Evolutionary conservation across 768 basidiomycete genomes (phyloP).

Genomic region (Tylopilus vinaceipallidus): DNA sequence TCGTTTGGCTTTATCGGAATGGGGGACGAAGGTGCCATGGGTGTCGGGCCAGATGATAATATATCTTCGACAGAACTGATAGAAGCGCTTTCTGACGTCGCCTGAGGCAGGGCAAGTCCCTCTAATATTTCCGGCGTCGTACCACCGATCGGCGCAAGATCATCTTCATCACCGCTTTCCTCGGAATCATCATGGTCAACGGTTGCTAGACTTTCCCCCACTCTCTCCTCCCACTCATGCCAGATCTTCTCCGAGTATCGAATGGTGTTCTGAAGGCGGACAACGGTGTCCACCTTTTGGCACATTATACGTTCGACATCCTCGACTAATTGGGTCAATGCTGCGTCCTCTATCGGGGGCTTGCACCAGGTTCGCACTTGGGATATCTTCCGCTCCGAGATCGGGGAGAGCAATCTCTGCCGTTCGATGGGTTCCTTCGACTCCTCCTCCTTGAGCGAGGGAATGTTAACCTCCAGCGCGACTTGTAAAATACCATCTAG

Average conservation of each 20-base stretch:
- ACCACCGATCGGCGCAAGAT: conserved; percentile 33
- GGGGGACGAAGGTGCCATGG: conserved; percentile 57
- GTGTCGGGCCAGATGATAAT: conserved; percentile 61
- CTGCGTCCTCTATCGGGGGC: conserved; percentile 82
- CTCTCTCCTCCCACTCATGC: conserved; percentile 93
- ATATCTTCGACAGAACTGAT: conserved; percentile 26
- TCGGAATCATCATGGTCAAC: conserved; percentile 51
- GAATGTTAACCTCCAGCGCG: conserved; percentile 79
- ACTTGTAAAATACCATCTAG: conserved; percentile 83
- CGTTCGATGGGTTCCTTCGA: conserved; percentile 89
- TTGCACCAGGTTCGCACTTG: conserved; percentile 84
- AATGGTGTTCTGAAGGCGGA: conserved; percentile 95
- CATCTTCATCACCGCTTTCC: conserved; percentile 44
- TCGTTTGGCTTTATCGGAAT: conserved; percentile 21
- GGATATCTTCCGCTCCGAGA: conserved; percentile 84
- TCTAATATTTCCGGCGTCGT: conserved; percentile 24
- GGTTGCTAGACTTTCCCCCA: conserved; percentile 62
- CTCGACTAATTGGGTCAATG: conserved; percentile 75
- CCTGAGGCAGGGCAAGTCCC: conserved; percentile 12
- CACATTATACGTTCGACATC: conserved; percentile 89
- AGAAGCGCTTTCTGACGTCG: conserved; percentile 16
- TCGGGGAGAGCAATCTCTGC: conserved; percentile 84
- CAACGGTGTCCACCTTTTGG: conserved; percentile 92
- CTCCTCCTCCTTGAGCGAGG: conserved; percentile 89
- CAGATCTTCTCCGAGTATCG: conserved; percentile 96